A percentile compares a stretch with the other conserved stretches of the same genome.
These are phyloP conservation scores for Naegleria lovaniensis DNA, from an alignment of 208 protist species.

Conservation along the genomic window DNA sequence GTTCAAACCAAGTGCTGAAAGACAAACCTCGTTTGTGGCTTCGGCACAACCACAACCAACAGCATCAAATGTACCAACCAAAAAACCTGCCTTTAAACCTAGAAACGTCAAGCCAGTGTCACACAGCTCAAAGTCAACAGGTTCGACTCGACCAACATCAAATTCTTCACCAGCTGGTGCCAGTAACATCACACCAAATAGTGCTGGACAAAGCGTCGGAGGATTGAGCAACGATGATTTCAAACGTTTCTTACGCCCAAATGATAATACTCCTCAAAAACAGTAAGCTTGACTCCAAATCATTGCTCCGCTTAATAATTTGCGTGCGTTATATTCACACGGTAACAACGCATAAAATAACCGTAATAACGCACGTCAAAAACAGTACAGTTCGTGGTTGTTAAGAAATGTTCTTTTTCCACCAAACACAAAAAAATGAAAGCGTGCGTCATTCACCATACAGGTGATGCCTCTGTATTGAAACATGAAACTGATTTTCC, in stretches of 20 bases:
- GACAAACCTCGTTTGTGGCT: background rate
- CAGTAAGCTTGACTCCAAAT: no score
- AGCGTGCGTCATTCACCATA: background rate
- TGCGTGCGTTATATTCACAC: no score
- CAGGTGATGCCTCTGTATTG: background rate
- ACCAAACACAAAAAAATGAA: slow-evolving; percentile 26
- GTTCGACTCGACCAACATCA: background rate
- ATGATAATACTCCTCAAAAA: background rate
- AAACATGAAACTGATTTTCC: background rate
- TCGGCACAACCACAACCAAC: no score
- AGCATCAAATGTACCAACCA: background rate
- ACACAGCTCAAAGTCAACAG: background rate
- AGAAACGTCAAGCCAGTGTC: background rate
- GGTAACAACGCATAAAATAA: no score
- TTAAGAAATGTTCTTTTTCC: no score
- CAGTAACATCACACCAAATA: no score
- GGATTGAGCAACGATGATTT: background rate
- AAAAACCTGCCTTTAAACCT: background rate
- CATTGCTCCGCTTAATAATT: no score
- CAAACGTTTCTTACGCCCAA: background rate
- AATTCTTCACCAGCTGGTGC: background rate
- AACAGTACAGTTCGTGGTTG: no score
- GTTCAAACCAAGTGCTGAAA: background rate
- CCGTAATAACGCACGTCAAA: no score
- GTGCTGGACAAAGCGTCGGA: background rate